Evolutionary conservation across 306 rosid species (phyloP).

Genomic region (Clitoria ternatea): DNA sequence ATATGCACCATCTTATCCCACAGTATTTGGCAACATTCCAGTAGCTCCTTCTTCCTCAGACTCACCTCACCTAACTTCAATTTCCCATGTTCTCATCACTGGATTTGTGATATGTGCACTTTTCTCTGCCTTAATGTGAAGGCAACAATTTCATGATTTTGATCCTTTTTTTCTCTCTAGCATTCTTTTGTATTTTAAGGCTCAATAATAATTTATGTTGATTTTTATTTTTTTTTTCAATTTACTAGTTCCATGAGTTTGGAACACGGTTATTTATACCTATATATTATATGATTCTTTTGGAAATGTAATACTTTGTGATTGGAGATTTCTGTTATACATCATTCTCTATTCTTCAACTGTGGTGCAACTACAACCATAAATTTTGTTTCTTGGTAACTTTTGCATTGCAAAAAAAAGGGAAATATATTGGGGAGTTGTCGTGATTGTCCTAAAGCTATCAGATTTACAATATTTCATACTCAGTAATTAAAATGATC

Average conservation of each 20-base stretch:
- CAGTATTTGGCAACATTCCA: conserved; percentile 76
- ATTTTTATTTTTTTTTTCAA: neutral
- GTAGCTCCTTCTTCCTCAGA: conserved; percentile 35
- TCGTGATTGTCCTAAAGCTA: neutral
- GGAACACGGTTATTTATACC: neutral
- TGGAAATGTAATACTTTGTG: neutral
- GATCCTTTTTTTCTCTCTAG: neutral
- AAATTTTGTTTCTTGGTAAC: neutral
- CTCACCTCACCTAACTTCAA: conserved; percentile 23
- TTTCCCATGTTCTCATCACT: conserved; percentile 21
- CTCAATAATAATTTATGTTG: conserved; percentile 9
- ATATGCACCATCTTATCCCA: conserved; percentile 70
- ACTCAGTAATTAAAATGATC: neutral
- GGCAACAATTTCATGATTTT: neutral
- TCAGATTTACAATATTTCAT: neutral
- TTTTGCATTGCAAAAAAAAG: neutral
- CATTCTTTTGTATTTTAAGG: conserved; percentile 22
- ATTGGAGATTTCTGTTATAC: neutral
- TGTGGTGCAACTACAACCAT: neutral
- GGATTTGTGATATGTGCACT: conserved; percentile 32
- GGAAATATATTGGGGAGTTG: neutral
- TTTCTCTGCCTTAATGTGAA: conserved; percentile 24
- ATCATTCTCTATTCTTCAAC: neutral
- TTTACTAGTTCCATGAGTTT: conserved; percentile 7
- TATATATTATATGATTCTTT: conserved; percentile 4